phyloP scores from a whole-genome alignment of 2,329 filamentous ascomycete species.

The Fusarium pininemorale region DNA sequence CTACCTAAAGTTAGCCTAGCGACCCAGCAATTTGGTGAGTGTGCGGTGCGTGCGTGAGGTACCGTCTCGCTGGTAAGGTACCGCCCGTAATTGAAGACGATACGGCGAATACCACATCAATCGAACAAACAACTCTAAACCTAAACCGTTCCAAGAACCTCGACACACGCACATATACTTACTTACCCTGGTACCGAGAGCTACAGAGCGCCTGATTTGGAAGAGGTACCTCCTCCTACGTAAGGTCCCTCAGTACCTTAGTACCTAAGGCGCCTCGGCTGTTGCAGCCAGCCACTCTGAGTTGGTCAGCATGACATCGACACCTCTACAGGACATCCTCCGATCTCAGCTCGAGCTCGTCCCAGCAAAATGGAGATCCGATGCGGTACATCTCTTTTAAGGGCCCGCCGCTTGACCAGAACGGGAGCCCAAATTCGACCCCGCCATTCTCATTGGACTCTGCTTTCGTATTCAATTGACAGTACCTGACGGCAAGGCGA shows the following conservation, averaged over 20 bases:
- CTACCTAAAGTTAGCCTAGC: neutral
- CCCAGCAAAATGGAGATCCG: slow-evolving; percentile 18
- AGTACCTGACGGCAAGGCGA: slow-evolving; percentile 15
- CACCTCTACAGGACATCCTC: slow-evolving; percentile 3
- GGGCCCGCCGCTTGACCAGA: slow-evolving; percentile 28
- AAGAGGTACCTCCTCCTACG: neutral
- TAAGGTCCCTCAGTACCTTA: neutral
- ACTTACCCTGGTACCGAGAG: neutral
- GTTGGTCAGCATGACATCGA: slow-evolving; percentile 20
- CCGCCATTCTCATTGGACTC: slow-evolving; percentile 1
- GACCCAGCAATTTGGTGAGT: neutral
- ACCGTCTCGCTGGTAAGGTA: neutral
- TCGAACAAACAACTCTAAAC: neutral
- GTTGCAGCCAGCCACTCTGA: slow-evolving; percentile 25
- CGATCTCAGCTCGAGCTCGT: slow-evolving; percentile 19
- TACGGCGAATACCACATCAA: neutral
- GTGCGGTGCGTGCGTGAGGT: neutral
- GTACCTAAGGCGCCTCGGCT: neutral
- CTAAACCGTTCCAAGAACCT: neutral
- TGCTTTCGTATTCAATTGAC: slow-evolving; percentile 8
- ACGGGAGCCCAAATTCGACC: neutral
- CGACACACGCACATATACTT: neutral
- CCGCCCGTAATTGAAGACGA: neutral
- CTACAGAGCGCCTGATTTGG: neutral
- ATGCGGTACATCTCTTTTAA: slow-evolving; percentile 25